phyloP scores from a whole-genome alignment of 805 yeast species.

The Candida nanaspora region DNA sequence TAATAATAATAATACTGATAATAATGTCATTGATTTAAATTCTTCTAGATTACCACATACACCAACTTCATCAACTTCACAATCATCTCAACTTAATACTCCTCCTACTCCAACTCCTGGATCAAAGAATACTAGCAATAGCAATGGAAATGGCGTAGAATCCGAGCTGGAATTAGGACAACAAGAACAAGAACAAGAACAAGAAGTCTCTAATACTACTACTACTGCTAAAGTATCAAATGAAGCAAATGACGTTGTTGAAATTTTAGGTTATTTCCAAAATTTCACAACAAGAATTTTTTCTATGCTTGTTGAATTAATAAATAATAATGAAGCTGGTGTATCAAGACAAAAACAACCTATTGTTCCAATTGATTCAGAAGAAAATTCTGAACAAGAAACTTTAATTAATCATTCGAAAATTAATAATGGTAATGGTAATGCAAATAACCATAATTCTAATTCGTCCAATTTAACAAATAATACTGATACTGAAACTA shows the following conservation, averaged over 20 bases:
- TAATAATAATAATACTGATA: neutral
- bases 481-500: no score
- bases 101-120: neutral
- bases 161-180: neutral
- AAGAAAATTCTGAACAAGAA: slow-evolving; percentile 7
- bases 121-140: no score
- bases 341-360: neutral
- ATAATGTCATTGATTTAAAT: no score
- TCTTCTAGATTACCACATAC: no score
- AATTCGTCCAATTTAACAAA: no score
- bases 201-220: neutral
- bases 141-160: no score
- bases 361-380: no score
- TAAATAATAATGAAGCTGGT: slow-evolving; percentile 24
- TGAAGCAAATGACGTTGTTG: slow-evolving; percentile 19
- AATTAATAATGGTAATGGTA: no score
- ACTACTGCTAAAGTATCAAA: slow-evolving; percentile 1
- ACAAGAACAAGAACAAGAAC: neutral
- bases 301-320: slow-evolving; percentile 28
- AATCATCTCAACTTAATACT: neutral
- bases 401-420: neutral
- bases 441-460: no score
- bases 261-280: slow-evolving; percentile 46
- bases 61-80: neutral
- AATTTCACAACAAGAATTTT: slow-evolving; percentile 37